Evolutionary conservation across 352 stramenopile species (phyloP).

Genomic region (Thalassiosira hispida): DNA sequence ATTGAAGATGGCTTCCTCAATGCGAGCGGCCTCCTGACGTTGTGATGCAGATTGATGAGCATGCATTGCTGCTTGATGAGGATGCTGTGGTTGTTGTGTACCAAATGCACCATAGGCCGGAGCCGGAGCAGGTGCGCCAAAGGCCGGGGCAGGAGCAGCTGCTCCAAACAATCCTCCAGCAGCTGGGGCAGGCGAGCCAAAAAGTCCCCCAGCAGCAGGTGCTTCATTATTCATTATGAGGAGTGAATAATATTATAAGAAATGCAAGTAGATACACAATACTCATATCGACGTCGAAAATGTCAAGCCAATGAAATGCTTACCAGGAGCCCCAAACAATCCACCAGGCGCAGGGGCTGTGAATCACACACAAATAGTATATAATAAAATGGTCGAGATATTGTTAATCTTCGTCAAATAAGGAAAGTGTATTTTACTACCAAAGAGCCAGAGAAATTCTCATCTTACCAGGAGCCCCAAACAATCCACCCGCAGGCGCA

Average conservation of each 20-base stretch:
- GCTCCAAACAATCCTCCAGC: conserved; percentile 43
- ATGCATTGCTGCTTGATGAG: conserved; percentile 67
- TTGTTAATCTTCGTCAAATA: no score
- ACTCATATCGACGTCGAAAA: neutral
- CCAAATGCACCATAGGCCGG: neutral
- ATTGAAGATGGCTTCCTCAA: conserved; percentile 59
- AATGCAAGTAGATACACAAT: neutral
- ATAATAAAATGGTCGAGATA: neutral
- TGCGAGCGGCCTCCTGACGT: conserved; percentile 66
- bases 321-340: conserved; percentile 11
- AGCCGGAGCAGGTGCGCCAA: conserved; percentile 8
- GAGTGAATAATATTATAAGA: conserved; percentile 1
- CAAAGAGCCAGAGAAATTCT: neutral
- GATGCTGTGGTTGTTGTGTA: conserved; percentile 40
- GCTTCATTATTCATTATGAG: neutral
- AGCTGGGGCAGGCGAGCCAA: conserved; percentile 29
- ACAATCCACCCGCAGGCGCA: conserved; percentile 38
- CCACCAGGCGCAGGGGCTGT: conserved; percentile 22
- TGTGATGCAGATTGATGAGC: conserved; percentile 71
- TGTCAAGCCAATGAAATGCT: no score
- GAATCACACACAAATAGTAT: neutral
- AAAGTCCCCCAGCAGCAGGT: conserved; percentile 17
- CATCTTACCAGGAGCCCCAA: conserved; percentile 48
- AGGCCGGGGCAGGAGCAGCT: no score
- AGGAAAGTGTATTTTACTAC: neutral